Conservation (phyloP, 345 rosid species). For the Sonneratia caseolaris region DNA sequence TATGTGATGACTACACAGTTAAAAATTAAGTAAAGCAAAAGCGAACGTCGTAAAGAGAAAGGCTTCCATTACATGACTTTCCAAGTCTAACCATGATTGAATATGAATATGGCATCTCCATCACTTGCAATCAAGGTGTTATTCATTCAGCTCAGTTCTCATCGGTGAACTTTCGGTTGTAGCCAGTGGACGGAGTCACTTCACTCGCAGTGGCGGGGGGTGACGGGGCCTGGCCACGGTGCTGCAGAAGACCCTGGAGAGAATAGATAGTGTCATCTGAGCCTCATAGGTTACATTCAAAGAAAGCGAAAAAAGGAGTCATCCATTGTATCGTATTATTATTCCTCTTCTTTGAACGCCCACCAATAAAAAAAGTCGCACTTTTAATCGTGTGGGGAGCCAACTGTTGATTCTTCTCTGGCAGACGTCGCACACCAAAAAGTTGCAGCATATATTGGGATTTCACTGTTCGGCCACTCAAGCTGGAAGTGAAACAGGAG, state of each 20-base stretch:
- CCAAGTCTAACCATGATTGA: background rate
- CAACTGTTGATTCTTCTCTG: background rate
- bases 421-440: background rate
- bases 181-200: no score
- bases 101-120: no score
- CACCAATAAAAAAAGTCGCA: background rate
- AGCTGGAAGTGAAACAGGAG: background rate
- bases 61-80: background rate
- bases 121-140: no score
- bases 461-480: background rate
- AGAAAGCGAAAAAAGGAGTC: background rate
- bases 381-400: background rate
- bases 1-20: background rate
- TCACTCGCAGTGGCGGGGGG: no score
- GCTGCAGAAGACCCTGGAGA: background rate
- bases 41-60: background rate
- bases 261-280: background rate
- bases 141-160: no score
- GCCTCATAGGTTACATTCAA: background rate
- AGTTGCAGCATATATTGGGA: background rate
- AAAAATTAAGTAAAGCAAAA: background rate
- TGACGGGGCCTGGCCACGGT: no score
- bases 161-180: no score
- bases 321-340: background rate
- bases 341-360: background rate